Percentiles rank a stretch among this genome's conserved stretches.
phyloP scores from a whole-genome alignment of 2,329 filamentous ascomycete genomes.

The Fusarium tupiense region DNA sequence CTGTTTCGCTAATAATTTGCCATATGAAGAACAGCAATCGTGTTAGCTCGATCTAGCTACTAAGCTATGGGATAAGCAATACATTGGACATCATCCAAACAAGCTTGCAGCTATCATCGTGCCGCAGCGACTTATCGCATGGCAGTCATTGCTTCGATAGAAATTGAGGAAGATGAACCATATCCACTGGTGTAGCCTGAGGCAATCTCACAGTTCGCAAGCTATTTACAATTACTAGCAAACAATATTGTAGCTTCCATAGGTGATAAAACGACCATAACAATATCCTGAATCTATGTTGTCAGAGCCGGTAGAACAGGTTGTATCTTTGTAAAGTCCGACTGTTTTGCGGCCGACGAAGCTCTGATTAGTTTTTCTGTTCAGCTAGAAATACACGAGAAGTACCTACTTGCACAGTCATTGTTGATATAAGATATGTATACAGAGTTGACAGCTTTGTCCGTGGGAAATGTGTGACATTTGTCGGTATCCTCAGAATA shows the following conservation, averaged over 20 bases:
- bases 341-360: background rate
- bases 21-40: background rate
- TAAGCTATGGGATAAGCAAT: background rate
- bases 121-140: background rate
- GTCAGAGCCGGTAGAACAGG: background rate
- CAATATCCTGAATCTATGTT: background rate
- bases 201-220: background rate
- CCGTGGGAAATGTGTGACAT: background rate
- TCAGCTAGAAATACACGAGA: rapidly evolving
- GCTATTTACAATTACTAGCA: background rate
- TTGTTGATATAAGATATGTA: background rate
- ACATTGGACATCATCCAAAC: background rate
- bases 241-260: background rate
- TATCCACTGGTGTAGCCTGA: background rate
- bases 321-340: background rate
- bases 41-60: background rate
- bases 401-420: background rate
- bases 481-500: background rate
- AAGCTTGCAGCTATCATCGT: background rate
- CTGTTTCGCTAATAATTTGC: no score
- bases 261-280: background rate
- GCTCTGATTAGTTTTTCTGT: background rate
- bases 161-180: background rate
- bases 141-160: background rate
- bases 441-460: background rate